phyloP scores from a whole-genome alignment of 495 filamentous ascomycete genomes.

The Podospora didyma region DNA sequence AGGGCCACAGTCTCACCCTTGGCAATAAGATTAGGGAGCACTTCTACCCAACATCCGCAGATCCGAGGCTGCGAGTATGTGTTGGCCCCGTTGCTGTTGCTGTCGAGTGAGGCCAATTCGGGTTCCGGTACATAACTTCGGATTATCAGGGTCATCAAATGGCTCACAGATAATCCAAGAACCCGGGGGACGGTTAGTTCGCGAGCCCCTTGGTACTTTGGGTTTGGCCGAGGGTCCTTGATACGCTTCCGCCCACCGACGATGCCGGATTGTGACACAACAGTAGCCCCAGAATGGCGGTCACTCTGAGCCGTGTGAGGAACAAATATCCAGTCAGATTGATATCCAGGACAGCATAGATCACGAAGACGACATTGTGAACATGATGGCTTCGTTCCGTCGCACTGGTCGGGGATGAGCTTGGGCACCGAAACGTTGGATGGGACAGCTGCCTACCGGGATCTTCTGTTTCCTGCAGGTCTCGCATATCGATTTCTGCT shows the following conservation, averaged over 20 bases:
- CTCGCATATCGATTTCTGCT: slow-evolving; percentile 17
- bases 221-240: too few relatives aligned
- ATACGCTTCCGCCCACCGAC: too few relatives aligned
- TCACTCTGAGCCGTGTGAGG: slow-evolving; percentile 1
- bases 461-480: slow-evolving; percentile 20
- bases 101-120: background rate
- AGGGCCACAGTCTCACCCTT: slow-evolving; percentile 13
- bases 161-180: slow-evolving; percentile 2
- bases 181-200: background rate
- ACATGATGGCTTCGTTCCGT: slow-evolving; percentile 18
- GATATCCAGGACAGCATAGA: slow-evolving; percentile 19
- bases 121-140: slow-evolving; percentile 14
- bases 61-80: slow-evolving; percentile 22
- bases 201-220: too few relatives aligned
- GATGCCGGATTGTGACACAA: too few relatives aligned
- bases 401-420: slow-evolving; percentile 14
- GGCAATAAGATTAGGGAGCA: slow-evolving; percentile 24
- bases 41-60: slow-evolving; percentile 39
- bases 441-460: slow-evolving; percentile 6
- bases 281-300: background rate
- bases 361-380: slow-evolving; percentile 17
- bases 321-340: slow-evolving; percentile 22
- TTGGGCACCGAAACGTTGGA: background rate
- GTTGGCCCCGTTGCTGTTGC: background rate
- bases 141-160: slow-evolving; percentile 14